Evolutionary conservation across 2,329 filamentous ascomycete species (phyloP), one percentile per base, ranked within the genome.

Genomic region (Cercospora sp.): DNA sequence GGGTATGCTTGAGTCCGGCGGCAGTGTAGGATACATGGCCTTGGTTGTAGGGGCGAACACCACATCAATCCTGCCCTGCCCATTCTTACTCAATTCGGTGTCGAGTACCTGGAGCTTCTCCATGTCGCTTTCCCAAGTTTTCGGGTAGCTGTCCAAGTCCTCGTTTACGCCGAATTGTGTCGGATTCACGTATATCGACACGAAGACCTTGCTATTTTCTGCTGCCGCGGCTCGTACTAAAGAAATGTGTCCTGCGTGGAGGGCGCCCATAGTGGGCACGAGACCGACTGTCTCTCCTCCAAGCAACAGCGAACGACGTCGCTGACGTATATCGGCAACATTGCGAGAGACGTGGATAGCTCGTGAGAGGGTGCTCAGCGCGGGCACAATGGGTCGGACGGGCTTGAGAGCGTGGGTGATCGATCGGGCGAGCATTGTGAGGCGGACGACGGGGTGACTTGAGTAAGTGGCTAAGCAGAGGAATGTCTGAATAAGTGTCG

Each of bases 221-320:
- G 85, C 84, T 1, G 94, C 94, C 3, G 95, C 95, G 74, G 89
- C 87, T 68, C 92, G 91, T 75, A 97, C 91, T 24, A 99, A 86
- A 3, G 91, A 91, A 62, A 97, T 81, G 81, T 99, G 95, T 49
- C 95, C 95, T 65, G 89, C 87, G 80, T 99, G 95, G n/a, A 99
- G 86, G 61, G 95, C 95, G 70, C 95, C 95, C 95, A 99, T 98
- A 34, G 95, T 99, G 1, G 95, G 95, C 40, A 99, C 93, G 30
- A 99, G 88, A 68, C 91, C 93, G 67, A 99, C 89, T 55, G 89
- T 89, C 66, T 90, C 88, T 74, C 90, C 87, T 75, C 89, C 85
- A 68, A 88, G 81, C 40, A 88, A 81, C 69, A 93, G 88, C 49
- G 88, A 85, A 24, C 83, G 85, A 40, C 93, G 89, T 84, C 90